phyloP scores from a whole-genome alignment of 163 green algal genomes.

The Scenedesmus sp. region DNA sequence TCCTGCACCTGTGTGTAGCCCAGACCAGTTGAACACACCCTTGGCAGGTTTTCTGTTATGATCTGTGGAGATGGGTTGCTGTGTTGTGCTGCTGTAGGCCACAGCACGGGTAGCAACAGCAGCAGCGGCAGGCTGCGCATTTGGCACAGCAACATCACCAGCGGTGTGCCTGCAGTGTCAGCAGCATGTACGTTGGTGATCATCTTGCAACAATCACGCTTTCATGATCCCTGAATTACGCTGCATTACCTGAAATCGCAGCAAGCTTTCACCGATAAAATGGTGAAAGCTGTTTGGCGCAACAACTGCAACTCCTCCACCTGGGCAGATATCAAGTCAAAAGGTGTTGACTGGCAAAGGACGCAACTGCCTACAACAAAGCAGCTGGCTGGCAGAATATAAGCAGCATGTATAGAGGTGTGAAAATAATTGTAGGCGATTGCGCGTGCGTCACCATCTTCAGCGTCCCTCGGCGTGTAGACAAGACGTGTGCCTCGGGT shows the following conservation, averaged over 20 bases:
- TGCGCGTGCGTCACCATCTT: not conserved
- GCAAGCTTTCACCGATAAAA: too few relatives aligned
- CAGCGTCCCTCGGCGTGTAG: not conserved
- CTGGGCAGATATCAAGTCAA: not conserved
- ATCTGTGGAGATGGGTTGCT: conserved; percentile 7
- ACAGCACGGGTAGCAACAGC: not conserved
- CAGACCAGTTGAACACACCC: not conserved
- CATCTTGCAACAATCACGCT: too few relatives aligned
- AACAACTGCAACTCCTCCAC: too few relatives aligned
- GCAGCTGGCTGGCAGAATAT: not conserved
- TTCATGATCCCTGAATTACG: not conserved
- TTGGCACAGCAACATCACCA: not conserved
- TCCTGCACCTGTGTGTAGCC: conserved; percentile 4
- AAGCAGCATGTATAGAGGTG: not conserved
- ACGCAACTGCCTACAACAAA: not conserved
- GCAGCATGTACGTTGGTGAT: not conserved
- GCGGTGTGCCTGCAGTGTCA: not conserved
- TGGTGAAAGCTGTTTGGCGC: too few relatives aligned
- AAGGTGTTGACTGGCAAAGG: not conserved
- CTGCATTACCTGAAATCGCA: too few relatives aligned
- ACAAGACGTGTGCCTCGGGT: not conserved
- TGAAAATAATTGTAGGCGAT: not conserved
- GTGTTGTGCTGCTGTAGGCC: not conserved
- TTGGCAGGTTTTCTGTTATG: conserved; percentile 9
- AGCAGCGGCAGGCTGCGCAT: not conserved